These are phyloP conservation scores for Candida dajiaensis DNA, from an alignment of 805 yeast genomes.

Conservation along the genomic window DNA sequence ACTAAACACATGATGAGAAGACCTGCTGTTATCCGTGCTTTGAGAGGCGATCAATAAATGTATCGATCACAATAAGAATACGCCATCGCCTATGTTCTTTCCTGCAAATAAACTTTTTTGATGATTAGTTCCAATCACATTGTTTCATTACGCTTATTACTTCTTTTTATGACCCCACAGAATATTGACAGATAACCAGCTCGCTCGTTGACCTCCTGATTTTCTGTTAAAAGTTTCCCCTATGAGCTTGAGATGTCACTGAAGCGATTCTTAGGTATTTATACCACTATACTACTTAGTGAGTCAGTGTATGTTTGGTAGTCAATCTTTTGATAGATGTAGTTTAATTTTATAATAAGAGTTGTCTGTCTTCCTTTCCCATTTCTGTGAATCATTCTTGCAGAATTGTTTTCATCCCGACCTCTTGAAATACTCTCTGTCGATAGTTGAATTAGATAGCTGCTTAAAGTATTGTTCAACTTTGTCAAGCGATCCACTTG, in stretches of 20 bases:
- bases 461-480: no score
- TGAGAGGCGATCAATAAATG: constrained; percentile 52
- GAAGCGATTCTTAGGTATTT: background rate
- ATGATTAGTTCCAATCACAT: background rate
- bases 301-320: background rate
- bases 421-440: no score
- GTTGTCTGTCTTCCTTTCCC: no score
- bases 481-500: no score
- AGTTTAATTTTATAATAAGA: no score
- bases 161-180: background rate
- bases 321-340: background rate
- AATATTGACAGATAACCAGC: no score
- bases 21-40: constrained; percentile 83
- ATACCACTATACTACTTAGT: background rate
- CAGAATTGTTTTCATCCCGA: no score
- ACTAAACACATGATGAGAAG: constrained; percentile 93
- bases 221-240: background rate
- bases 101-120: background rate
- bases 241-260: background rate
- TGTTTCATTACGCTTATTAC: background rate
- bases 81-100: no score
- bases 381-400: no score
- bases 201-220: no score
- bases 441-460: no score
- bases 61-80: no score